These are phyloP conservation scores for Hypoxylon sp. DNA, from an alignment of 2,329 filamentous ascomycete genomes.

Conservation along the genomic window DNA sequence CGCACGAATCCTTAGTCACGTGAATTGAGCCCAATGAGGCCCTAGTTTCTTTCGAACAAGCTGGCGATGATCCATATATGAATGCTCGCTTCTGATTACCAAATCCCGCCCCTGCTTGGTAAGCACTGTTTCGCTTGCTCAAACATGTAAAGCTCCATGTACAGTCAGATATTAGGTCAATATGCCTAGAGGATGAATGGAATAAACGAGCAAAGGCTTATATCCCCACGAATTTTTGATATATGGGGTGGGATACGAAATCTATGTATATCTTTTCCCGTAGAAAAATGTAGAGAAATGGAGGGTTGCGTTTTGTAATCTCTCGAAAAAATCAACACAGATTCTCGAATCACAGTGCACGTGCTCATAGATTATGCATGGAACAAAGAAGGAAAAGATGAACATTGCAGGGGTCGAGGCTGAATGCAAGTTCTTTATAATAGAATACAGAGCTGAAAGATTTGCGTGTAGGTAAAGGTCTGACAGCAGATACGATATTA, in stretches of 20 bases:
- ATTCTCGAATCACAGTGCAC: slow-evolving; percentile 15
- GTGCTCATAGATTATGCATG: neutral
- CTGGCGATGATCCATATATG: neutral
- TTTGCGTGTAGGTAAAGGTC: neutral
- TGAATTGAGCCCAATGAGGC: neutral
- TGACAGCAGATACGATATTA: neutral
- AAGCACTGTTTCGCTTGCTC: neutral
- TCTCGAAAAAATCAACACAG: neutral
- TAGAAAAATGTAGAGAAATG: neutral
- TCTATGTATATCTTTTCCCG: slow-evolving; percentile 1
- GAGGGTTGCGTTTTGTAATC: slow-evolving; percentile 5
- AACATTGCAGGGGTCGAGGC: slow-evolving; percentile 8
- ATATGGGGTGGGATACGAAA: neutral
- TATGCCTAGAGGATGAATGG: slow-evolving; percentile 1
- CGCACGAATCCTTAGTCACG: slow-evolving; percentile 9
- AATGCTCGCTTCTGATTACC: neutral
- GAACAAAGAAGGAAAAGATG: slow-evolving; percentile 1
- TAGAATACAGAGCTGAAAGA: slow-evolving; percentile 1
- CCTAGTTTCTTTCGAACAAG: neutral
- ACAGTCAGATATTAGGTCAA: slow-evolving; percentile 13
- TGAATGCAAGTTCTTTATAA: slow-evolving; percentile 9
- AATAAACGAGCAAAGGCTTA: slow-evolving; percentile 4
- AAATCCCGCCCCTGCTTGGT: slow-evolving; percentile 2
- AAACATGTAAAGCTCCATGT: neutral
- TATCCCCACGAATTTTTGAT: slow-evolving; percentile 1